phyloP scores from a whole-genome alignment of 129 eudicot genomes.

The Ambrosia artemisiifolia region DNA sequence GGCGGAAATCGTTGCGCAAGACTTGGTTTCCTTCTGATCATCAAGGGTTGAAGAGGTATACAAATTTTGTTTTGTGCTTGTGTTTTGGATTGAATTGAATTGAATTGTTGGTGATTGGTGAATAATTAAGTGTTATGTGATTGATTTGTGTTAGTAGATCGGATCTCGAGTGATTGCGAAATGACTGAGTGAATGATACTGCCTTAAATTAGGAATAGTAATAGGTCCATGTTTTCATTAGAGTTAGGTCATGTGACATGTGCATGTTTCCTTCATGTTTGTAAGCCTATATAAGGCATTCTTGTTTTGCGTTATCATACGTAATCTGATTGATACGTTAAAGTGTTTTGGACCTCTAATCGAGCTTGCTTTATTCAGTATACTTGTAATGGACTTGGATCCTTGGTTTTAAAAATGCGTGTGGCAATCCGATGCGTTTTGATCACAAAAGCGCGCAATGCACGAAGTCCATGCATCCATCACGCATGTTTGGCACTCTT shows the following conservation, averaged over 20 bases:
- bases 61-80: too few species aligned
- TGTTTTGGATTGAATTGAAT: not conserved
- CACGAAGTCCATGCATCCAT: too few species aligned
- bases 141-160: constrained; percentile 14
- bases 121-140: not conserved
- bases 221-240: too few species aligned
- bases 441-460: too few species aligned
- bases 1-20: constrained; percentile 68
- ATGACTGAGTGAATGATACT: not conserved
- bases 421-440: too few species aligned
- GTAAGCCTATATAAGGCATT: too few species aligned
- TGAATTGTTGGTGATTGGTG: not conserved
- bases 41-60: constrained; percentile 71
- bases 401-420: too few species aligned
- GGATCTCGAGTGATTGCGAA: constrained; percentile 19
- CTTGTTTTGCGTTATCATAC: not conserved
- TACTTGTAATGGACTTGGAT: not conserved
- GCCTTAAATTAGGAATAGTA: too few species aligned
- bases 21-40: constrained; percentile 94
- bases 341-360: not conserved
- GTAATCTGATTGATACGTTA: constrained; percentile 7
- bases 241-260: not conserved
- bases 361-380: not conserved
- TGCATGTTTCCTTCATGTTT: too few species aligned
- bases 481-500: too few species aligned